Conservation (phyloP, 2,329 filamentous ascomycete genomes). For the Knufia fluminis region DNA sequence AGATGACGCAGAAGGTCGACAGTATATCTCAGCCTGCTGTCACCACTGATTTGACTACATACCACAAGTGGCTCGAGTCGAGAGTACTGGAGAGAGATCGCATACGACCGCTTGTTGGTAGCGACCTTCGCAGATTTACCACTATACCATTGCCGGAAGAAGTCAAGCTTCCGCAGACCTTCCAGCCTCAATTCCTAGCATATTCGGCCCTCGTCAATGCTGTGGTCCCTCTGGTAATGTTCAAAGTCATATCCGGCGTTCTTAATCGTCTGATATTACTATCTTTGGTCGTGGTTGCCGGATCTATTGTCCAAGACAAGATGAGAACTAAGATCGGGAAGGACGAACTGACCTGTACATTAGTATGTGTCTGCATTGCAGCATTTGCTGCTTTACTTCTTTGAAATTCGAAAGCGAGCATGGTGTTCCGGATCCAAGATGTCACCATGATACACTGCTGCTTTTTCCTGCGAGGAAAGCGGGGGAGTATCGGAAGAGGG, state of each 20-base stretch:
- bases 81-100: background rate
- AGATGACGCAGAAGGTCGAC: slow-evolving; percentile 20
- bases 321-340: background rate
- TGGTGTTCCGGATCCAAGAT: background rate
- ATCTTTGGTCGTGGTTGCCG: slow-evolving; percentile 14
- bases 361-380: slow-evolving; percentile 9
- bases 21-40: slow-evolving; percentile 11
- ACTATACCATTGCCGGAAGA: slow-evolving; percentile 26
- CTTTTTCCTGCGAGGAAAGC: too few relatives aligned
- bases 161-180: slow-evolving; percentile 36
- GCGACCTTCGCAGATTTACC: slow-evolving; percentile 11
- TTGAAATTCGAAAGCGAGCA: background rate
- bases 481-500: too few relatives aligned
- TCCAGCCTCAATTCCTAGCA: slow-evolving; percentile 38
- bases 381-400: slow-evolving; percentile 7
- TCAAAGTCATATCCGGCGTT: slow-evolving; percentile 19
- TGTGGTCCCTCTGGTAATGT: slow-evolving; percentile 18
- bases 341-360: slow-evolving; percentile 7
- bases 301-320: slow-evolving; percentile 7
- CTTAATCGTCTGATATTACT: slow-evolving; percentile 20
- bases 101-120: background rate
- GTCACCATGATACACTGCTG: background rate
- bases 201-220: slow-evolving; percentile 32
- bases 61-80: slow-evolving; percentile 13
- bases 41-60: slow-evolving; percentile 13